Evolutionary conservation across 148 eudicot species (phyloP), one percentile per base, ranked within the genome.

Genomic region (Fallopia convolvulus): DNA sequence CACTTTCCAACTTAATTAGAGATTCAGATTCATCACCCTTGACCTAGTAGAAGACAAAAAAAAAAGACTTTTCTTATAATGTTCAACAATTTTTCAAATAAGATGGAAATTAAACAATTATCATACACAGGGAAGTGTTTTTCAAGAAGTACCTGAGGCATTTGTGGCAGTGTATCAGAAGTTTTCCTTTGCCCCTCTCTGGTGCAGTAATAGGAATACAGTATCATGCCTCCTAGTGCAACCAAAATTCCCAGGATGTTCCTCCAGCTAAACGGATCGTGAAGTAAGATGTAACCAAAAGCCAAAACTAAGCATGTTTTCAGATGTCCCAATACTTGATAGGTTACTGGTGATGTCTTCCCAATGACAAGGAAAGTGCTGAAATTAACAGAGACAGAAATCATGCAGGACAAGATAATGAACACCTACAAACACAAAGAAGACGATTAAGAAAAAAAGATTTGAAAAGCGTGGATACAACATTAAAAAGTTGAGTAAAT

Each of bases 341-440:
- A 93, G 81, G 98, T 93, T 18, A 93, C 98, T 26, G 98, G 98
- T 4, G 98, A 93, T 78, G 98, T 93, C 86, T 93, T 93, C 14
- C 98, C 98, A 56, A 93, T 91, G 21, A 93, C 98, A 78, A 93
- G 77, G 82, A 93, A 93, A 72, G 98, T 93, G 85, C 98, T 93
- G 82, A 93, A 91, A 81, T 93, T 93, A 74, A 93, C 98, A 2
- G 91, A 89, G 9, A 93, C 98, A 0, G 98, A 93, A 61, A 93
- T 93, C 80, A 93, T 60, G 88, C 98, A 93, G 2, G 98, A 93
- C 12, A 93, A 78, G 52, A 93, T 12, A 42, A 93, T 91, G 79
- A 91, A 93, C 14, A 83, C 91, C 98, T 93, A 88, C 78, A 75
- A 56, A 72, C n/a, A 33, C 70, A 40, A 39, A 42, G 17, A 40